These are phyloP conservation scores for Penicillium odoratum DNA, from an alignment of 495 filamentous ascomycete species.

Conservation along the genomic window DNA sequence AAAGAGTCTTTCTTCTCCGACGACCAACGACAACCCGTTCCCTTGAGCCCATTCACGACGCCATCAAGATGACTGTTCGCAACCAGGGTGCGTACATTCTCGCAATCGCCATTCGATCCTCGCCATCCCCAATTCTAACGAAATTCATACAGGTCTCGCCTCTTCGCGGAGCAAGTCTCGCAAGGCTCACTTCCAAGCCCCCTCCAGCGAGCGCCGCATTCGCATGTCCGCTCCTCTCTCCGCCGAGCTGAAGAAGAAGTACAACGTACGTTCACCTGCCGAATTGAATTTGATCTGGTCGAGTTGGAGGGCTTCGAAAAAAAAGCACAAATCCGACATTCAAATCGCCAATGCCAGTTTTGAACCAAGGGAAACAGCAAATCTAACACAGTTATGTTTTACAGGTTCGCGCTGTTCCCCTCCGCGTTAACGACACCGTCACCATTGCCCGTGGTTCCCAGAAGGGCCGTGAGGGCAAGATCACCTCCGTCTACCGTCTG, in stretches of 20 bases:
- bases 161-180: conserved; percentile 95
- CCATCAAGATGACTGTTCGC: conserved; percentile 42
- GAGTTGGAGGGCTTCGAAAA: conserved; percentile 1
- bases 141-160: conserved; percentile 55
- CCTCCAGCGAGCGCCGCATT: conserved; percentile 83
- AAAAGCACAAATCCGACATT: conserved; percentile 4
- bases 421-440: conserved; percentile 98
- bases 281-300: conserved; percentile 6
- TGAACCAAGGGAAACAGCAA: conserved; percentile 4
- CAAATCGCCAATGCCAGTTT: neutral
- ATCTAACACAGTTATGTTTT: conserved; percentile 17
- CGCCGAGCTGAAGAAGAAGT: conserved; percentile 95
- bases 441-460: conserved; percentile 70
- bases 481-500: conserved; percentile 95
- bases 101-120: conserved; percentile 29
- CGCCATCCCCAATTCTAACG: conserved; percentile 25
- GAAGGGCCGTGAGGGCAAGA: conserved; percentile 76
- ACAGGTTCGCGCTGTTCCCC: conserved; percentile 92
- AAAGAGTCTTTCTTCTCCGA: conserved; percentile 30
- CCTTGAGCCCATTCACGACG: conserved; percentile 35
- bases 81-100: conserved; percentile 38
- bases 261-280: conserved; percentile 65
- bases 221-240: conserved; percentile 93
- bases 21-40: conserved; percentile 42
- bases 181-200: conserved; percentile 93